A percentile compares a stretch with the other conserved stretches of the same genome.
These are phyloP conservation scores for Amaranthus hypochondriacus DNA, from an alignment of 148 eudicot genomes.

Conservation along the genomic window DNA sequence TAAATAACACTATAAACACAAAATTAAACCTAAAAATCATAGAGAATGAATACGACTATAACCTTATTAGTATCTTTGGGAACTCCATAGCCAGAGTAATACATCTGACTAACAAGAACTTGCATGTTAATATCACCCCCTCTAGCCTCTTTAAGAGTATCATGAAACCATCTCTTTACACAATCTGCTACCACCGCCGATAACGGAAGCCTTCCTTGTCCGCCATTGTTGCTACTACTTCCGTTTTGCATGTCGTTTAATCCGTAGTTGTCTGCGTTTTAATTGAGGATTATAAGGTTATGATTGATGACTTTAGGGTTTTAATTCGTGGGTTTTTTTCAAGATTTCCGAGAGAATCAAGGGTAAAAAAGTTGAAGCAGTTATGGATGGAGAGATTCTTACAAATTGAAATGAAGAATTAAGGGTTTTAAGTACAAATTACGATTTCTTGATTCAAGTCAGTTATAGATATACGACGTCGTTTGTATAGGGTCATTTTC, in stretches of 20 bases:
- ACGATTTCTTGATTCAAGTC: no score
- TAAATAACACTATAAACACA: conserved; percentile 10
- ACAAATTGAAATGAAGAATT: no score
- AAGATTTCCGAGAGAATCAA: not conserved
- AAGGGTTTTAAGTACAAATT: not conserved
- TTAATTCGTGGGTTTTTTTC: not conserved
- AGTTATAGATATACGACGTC: conserved; percentile 7
- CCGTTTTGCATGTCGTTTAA: conserved; percentile 35
- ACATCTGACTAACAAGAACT: conserved; percentile 83
- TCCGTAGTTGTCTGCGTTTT: not conserved
- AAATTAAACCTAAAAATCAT: not conserved
- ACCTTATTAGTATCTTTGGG: conserved; percentile 67
- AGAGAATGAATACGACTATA: not conserved
- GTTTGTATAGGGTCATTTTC: not conserved
- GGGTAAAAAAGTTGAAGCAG: not conserved
- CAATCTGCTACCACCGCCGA: conserved; percentile 73
- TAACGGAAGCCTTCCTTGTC: conserved; percentile 32
- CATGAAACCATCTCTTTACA: conserved; percentile 58
- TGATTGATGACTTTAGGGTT: no score
- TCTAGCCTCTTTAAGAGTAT: conserved; percentile 68
- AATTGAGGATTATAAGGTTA: no score
- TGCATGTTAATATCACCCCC: conserved; percentile 69
- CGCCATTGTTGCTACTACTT: conserved; percentile 20
- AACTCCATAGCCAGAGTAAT: conserved; percentile 61
- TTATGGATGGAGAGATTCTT: conserved; percentile 7